Base-by-base conservation (phyloP, 2,329 filamentous ascomycete species). In the Scedosporium aurantiacum region DNA sequence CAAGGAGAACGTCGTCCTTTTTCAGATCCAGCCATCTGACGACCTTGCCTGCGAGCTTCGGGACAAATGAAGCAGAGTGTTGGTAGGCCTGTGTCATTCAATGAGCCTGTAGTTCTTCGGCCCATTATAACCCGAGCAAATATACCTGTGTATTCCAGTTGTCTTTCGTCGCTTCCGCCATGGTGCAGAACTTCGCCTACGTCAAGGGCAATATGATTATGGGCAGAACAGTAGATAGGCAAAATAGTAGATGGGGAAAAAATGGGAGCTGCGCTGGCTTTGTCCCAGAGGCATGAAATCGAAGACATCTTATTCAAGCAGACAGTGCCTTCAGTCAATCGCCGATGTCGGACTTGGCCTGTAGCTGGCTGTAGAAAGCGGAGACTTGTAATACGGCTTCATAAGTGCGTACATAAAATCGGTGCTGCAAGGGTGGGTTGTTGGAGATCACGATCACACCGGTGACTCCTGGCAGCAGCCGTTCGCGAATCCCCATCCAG, bases 51-150 rank as follows among this genome's bases (percentile, higher is more conserved):
- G 84, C 79, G 8, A 87, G 73, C 67, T 84, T 82, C 3, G 85
- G 84, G 7, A 87, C 84, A 66, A 87, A 88, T 0, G 82, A 80
- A 6, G 84, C 85, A 1, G 83, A 79, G 62, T 80, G 74, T 63
- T 84, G 80, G 68, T 87, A 88, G 37, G 78, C 79, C 81, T 84
- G 63, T 14, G 23, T 10, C 12, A 2, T 55, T 10, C 18, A 27
- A 40, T 68, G 64, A 68, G 66, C 66, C 63, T 64, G 32, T 23
- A 65, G 43, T 55, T 54, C 27, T 3, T 32, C 32, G 5, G 12
- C 12, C 66, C 18, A 27, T 54, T 5, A 10, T 14, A 23, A 23
- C 4, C 18, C 21, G 2, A 14, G 7, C 50, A 23, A 54, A 12
- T 8, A 12, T 54, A 54, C 50, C 50, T 54, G 12, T 21, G 50